Evolutionary conservation across 345 rosid genomes (phyloP), one percentile per base, ranked within the genome.

Genomic region (Dipteronia dyeriana): DNA sequence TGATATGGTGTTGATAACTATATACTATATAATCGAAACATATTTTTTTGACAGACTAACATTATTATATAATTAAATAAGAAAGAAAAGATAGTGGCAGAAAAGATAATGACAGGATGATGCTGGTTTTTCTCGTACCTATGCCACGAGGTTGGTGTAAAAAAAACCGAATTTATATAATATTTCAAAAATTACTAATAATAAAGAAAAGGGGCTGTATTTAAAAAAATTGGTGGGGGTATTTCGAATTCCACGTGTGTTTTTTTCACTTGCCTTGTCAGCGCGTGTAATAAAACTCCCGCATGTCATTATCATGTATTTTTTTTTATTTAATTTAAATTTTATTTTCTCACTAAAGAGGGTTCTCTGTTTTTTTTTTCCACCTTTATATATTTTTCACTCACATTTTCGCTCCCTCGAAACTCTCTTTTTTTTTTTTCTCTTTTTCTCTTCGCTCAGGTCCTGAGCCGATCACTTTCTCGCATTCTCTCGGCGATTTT

Each of bases 391-490:
- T 66, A 47, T 45, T 76, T 76, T 70, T 76, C 74, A 57, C 80
- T 65, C 63, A 2, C 76, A 74, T 57, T 34, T 23, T 75, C 49
- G 71, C 82, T 78, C 62, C 80, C 76, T 75, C 60, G 34, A 75
- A 75, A 26, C 66, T 72, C 80, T 72, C 71, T 68, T 14, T 45
- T 1, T 41, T 7, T 43, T 34, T 17, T 49, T 26, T 72, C 68
- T 68, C 19, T 45, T 74, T 17, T 20, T 17, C 45, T 34, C 6
- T 34, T 45, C 56, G 41, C 60, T 68, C 26, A 13, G 71, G 53
- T 75, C 63, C 65, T 70, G 74, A 84, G 84, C 87, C 80, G 86
- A 88, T 84, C 87, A 85, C 85, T 84, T 85, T 82, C 82, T 83
- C 81, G 41, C 78, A 66, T 38, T 82, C 83, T 83, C 87, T 82